Conservation (phyloP, 176 grass and related monocot genomes). For the Aegilops sharonensis region DNA sequence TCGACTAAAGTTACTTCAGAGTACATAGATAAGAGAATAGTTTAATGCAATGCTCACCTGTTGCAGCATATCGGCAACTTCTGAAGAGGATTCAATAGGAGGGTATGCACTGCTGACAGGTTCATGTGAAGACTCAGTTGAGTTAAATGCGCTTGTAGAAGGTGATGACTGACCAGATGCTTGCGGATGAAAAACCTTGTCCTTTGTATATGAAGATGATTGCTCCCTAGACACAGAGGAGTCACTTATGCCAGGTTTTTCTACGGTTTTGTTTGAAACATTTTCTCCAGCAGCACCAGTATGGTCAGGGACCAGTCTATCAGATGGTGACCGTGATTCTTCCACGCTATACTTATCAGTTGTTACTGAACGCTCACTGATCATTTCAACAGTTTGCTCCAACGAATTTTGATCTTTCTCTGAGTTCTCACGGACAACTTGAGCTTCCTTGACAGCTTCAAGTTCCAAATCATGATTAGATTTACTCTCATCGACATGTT, state of each 20-base stretch:
- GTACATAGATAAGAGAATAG: not conserved
- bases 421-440: conserved; percentile 44
- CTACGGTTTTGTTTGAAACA: conserved; percentile 39
- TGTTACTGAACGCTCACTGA: conserved; percentile 44
- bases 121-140: conserved; percentile 61
- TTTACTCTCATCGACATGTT: conserved; percentile 47
- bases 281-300: conserved; percentile 47
- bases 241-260: conserved; percentile 52
- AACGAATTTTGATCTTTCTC: conserved; percentile 39
- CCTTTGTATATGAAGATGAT: conserved; percentile 38
- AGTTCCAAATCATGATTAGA: conserved; percentile 30
- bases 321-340: conserved; percentile 43
- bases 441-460: conserved; percentile 56
- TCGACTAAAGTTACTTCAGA: not conserved
- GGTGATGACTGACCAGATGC: conserved; percentile 45
- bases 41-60: conserved; percentile 51
- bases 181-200: conserved; percentile 58
- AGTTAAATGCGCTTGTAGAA: conserved; percentile 55
- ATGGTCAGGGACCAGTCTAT: conserved; percentile 29
- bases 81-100: conserved; percentile 45
- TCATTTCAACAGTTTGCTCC: conserved; percentile 56
- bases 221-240: conserved; percentile 37
- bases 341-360: conserved; percentile 60
- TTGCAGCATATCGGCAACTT: conserved; percentile 61
- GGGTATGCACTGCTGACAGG: conserved; percentile 33